Base-by-base conservation (phyloP, 192 early-diverging fungal species). In the Entomortierella lignicola region DNA sequence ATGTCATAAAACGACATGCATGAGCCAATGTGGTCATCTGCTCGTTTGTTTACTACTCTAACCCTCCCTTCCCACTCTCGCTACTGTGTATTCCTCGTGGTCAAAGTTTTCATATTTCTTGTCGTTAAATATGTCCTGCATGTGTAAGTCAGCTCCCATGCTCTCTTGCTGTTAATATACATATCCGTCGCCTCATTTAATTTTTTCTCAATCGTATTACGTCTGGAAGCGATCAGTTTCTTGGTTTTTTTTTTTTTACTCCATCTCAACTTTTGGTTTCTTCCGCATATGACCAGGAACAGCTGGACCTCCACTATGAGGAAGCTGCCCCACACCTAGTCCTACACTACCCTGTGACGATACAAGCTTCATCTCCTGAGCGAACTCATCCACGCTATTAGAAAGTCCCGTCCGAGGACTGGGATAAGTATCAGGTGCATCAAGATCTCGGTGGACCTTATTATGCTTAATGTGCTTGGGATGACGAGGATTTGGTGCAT, bases 351-450 rank as follows among this genome's bases (percentile, higher is more conserved):
- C 74, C n/a, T 63, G 60, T 2, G 43, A 30, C 54, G 43, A 30
- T 31, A 64, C 61, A 12, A 77, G 42, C 54, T 59, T 69, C 54
- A 77, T 77, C 4, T 77, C 74, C 26, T 64, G 29, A 42, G 60
- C 66, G 54, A 77, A 77, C 32, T 69, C 66, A 42, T 77, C 60
- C 41, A 11, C 60, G 7, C 66, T 69, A 18, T 58, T 69, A 12
- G 51, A n/a, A 1, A 77, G n/a, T 53, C 74, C 74, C 12, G 66
- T 54, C 55, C 74, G 60, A 31, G 74, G 74, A 42, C 66, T 77
- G 0, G 74, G 74, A 37, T 69, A 69, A 8, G 66, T 27, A 59
- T 77, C 74, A 2, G 74, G 74, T 29, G 74, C 74, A 60, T 77
- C 74, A 21, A 77, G 48, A 41, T 77, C 74, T 42, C 66, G 51